phyloP scores from a whole-genome alignment of 306 rosid species.

The Quercus gilva region DNA sequence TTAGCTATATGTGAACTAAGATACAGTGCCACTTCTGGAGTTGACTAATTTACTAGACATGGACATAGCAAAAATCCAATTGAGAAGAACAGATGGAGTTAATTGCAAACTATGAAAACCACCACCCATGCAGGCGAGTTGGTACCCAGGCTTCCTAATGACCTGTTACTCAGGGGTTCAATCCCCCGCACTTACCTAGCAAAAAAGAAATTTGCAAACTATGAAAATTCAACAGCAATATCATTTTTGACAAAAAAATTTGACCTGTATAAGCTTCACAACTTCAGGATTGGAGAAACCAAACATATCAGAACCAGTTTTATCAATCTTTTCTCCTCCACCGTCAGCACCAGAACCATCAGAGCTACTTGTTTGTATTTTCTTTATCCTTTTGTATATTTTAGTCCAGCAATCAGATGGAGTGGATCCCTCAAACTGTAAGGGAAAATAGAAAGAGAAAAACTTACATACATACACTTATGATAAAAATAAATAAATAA shows the following conservation, averaged over 20 bases:
- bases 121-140: too few species aligned
- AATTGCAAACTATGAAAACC: background rate
- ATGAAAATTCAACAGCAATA: background rate
- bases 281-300: slow-evolving; percentile 87
- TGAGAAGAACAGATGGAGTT: background rate
- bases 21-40: background rate
- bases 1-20: background rate
- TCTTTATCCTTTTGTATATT: slow-evolving; percentile 66
- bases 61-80: background rate
- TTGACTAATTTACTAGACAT: background rate
- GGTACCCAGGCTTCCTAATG: too few species aligned
- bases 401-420: slow-evolving; percentile 93
- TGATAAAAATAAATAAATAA: background rate
- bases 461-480: background rate
- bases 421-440: slow-evolving; percentile 74
- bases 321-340: slow-evolving; percentile 40
- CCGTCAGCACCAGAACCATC: slow-evolving; percentile 49
- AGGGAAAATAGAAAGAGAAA: slow-evolving; percentile 13
- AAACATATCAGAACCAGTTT: slow-evolving; percentile 90
- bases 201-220: background rate
- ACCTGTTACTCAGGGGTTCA: too few species aligned
- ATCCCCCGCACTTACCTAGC: too few species aligned
- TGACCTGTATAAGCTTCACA: slow-evolving; percentile 69
- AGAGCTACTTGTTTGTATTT: slow-evolving; percentile 43
- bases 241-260: background rate